Percentiles rank a stretch among this genome's conserved stretches.
Evolutionary conservation across 2,329 filamentous ascomycete genomes (phyloP).

Genomic region (Aspergillus sp.): DNA sequence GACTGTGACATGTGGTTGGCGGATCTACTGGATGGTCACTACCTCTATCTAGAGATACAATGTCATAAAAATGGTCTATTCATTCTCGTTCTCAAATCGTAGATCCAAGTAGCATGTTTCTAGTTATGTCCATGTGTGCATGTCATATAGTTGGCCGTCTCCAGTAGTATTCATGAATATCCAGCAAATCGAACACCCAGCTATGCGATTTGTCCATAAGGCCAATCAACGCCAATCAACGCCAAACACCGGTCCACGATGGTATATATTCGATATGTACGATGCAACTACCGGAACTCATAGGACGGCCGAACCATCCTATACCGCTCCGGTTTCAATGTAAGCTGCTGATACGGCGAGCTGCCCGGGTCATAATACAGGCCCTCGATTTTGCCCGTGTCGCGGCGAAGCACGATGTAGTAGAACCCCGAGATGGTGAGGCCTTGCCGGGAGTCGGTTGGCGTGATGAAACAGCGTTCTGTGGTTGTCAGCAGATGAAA

Average conservation of each 20-base stretch:
- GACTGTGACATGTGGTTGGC: too few relatives aligned
- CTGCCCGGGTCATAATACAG: conserved; percentile 43
- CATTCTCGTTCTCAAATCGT: too few relatives aligned
- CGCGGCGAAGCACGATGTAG: conserved; percentile 39
- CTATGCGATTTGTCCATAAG: not conserved
- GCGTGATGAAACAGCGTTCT: conserved; percentile 42
- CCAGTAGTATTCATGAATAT: too few relatives aligned
- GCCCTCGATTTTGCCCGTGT: conserved; percentile 38
- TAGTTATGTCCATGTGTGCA: too few relatives aligned
- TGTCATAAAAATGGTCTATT: too few relatives aligned
- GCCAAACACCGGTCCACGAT: not conserved
- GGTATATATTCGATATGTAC: conserved; percentile 1
- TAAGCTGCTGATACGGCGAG: conserved; percentile 41
- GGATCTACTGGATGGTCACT: too few relatives aligned
- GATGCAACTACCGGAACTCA: conserved; percentile 26
- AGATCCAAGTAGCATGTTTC: too few relatives aligned
- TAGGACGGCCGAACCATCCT: conserved; percentile 36
- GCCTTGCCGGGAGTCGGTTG: conserved; percentile 36
- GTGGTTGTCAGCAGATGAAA: conserved; percentile 8
- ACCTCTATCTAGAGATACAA: too few relatives aligned
- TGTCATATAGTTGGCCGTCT: too few relatives aligned
- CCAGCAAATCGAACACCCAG: conserved; percentile 2
- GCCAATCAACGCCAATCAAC: not conserved
- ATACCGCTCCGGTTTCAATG: conserved; percentile 30
- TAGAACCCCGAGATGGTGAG: conserved; percentile 44